phyloP scores from a whole-genome alignment of 306 rosid genomes.

The peach (Prunus persica) region Prunus_persica_NCBIv2 NC_034010.1:14460501-14461000 shows the following conservation, averaged over 20 bases:
- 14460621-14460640: not conserved
- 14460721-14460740: too few relatives aligned
- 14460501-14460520: constrained; percentile 96
- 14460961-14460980: constrained; percentile 85
- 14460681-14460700: too few relatives aligned
- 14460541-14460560: not conserved
- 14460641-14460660: not conserved
- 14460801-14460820: not conserved
- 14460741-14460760: not conserved
- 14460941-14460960: constrained; percentile 73
- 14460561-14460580: not conserved
- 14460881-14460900: not conserved
- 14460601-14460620: not conserved
- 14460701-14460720: too few relatives aligned
- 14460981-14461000: constrained; percentile 82
- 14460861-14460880: not conserved
- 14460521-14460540: constrained; percentile 93
- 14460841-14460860: not conserved
- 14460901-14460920: not conserved
- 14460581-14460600: not conserved
- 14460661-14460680: too few relatives aligned
- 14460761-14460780: not conserved
- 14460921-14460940: constrained; percentile 66
- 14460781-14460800: not conserved
- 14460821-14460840: not conserved